phyloP scores from a whole-genome alignment of 179 eudicot genomes.

The Gypsophila paniculata region DNA sequence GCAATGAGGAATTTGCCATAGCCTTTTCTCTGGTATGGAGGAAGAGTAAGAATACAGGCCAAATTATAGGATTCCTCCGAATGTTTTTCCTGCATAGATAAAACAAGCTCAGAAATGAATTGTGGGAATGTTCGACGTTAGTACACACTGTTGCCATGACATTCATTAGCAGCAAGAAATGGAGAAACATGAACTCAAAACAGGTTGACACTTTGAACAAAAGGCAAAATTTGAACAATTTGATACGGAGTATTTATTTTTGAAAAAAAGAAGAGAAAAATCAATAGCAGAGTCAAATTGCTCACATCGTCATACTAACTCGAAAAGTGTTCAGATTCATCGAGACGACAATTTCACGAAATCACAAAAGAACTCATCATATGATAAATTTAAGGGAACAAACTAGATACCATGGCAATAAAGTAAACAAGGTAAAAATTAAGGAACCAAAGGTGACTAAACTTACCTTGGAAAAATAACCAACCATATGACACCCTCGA shows the following conservation, averaged over 20 bases:
- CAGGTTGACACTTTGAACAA: too few relatives aligned
- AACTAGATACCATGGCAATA: not conserved
- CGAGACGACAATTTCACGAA: not conserved
- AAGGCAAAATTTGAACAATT: too few relatives aligned
- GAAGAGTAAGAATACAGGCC: constrained; percentile 92
- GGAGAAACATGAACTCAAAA: not conserved
- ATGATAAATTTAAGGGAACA: not conserved
- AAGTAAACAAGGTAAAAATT: constrained; percentile 2
- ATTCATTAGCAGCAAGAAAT: not conserved
- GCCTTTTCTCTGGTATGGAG: constrained; percentile 97
- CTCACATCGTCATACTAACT: not conserved
- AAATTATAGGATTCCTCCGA: constrained; percentile 92
- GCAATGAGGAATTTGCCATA: constrained; percentile 94
- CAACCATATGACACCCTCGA: constrained; percentile 99
- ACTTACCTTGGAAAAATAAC: constrained; percentile 92
- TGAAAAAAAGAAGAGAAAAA: not conserved
- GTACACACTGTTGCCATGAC: not conserved
- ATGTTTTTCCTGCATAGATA: constrained; percentile 72
- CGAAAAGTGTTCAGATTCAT: not conserved
- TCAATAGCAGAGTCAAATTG: not conserved
- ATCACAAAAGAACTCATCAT: not conserved
- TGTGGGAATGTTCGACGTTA: not conserved
- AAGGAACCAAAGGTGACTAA: not conserved
- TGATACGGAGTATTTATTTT: too few relatives aligned
- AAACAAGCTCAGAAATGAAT: constrained; percentile 7